A percentile compares a stretch with the other conserved stretches of the same genome.
Evolutionary conservation across 805 yeast species (phyloP).

Genomic region (Wickerhamomyces subpelliculosus): DNA sequence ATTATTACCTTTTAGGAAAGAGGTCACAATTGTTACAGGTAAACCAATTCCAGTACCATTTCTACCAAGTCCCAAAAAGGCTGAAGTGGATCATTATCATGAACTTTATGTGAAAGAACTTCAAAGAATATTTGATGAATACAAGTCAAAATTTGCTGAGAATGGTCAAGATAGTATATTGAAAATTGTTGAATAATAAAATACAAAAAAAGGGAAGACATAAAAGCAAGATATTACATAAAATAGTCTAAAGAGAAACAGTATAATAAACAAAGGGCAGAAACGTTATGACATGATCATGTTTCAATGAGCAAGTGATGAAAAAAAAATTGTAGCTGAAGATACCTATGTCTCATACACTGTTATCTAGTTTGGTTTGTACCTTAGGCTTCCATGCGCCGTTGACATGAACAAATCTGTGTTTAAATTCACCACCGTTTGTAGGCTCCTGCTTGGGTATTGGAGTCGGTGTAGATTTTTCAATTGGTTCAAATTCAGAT

Average conservation of each 20-base stretch:
- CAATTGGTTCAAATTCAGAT: conserved; percentile 1
- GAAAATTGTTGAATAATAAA: conserved; percentile 17
- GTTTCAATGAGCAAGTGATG: no score
- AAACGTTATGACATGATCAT: no score
- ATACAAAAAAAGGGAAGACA: no score
- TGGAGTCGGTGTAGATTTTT: background rate
- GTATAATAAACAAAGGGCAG: no score
- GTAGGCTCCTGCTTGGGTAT: background rate
- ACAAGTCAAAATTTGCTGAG: conserved; percentile 44
- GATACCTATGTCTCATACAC: no score
- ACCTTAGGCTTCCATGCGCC: no score
- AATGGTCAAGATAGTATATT: conserved; percentile 8
- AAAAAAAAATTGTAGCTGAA: no score
- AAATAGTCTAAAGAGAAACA: no score
- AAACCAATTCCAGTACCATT: conserved; percentile 56
- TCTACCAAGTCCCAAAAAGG: conserved; percentile 34
- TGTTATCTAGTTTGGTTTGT: no score
- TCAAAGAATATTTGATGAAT: conserved; percentile 53
- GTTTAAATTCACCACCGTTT: background rate
- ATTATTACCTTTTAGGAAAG: conserved; percentile 75
- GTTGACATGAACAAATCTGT: background rate
- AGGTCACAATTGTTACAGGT: conserved; percentile 72
- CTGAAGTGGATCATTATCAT: conserved; percentile 66
- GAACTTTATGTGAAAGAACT: conserved; percentile 59
- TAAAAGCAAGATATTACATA: no score